A percentile compares a stretch with the other conserved stretches of the same genome.
These are phyloP conservation scores for Effrenium voratum DNA, from an alignment of 73 alveolate genomes.

Conservation along the genomic window DNA sequence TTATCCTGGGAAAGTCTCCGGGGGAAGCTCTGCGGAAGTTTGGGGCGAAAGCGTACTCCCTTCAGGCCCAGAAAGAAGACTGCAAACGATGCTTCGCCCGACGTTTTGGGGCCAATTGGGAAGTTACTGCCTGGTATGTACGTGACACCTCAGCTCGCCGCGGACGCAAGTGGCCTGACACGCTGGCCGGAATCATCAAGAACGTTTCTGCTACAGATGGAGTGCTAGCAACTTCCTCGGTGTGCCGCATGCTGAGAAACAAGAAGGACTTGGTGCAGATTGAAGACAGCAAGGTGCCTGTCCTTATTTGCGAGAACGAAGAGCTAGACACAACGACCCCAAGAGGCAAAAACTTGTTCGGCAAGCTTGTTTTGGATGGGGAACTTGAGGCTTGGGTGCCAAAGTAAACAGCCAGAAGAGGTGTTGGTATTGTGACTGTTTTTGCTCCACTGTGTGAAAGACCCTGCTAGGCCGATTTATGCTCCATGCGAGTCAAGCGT, in stretches of 20 bases:
- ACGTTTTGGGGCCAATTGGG: background rate
- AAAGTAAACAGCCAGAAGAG: background rate
- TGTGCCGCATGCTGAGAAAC: conserved; percentile 10
- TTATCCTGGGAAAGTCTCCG: background rate
- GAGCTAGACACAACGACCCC: conserved; percentile 22
- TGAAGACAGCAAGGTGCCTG: background rate
- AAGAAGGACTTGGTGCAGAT: background rate
- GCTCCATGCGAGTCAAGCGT: background rate
- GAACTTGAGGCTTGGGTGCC: conserved; percentile 3
- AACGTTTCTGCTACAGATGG: background rate
- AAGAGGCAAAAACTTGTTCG: conserved; percentile 4
- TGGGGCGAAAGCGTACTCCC: background rate
- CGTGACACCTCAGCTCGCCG: conserved; percentile 19
- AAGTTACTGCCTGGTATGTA: background rate
- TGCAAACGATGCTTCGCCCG: background rate
- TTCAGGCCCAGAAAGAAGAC: conserved; percentile 1
- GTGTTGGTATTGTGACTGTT: background rate
- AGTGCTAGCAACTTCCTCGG: background rate
- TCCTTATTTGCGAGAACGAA: background rate
- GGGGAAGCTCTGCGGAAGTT: background rate
- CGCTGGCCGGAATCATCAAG: background rate
- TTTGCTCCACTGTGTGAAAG: background rate
- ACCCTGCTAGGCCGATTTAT: conserved; percentile 6
- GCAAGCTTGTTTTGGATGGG: background rate
- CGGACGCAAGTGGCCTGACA: background rate